Evolutionary conservation across 306 rosid species (phyloP).

Genomic region (Delonix regia): DNA sequence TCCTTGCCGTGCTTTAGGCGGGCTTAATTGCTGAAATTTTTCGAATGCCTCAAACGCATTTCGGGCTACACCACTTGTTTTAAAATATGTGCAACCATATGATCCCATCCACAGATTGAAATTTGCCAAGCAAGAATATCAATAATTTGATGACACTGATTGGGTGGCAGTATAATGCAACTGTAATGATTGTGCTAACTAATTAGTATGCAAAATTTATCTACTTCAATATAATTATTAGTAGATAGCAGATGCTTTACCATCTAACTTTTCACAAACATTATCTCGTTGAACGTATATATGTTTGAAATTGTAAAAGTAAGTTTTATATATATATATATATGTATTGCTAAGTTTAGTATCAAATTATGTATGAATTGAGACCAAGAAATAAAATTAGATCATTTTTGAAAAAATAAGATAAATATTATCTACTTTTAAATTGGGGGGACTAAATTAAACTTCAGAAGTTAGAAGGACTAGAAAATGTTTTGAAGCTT

Average conservation of each 20-base stretch:
- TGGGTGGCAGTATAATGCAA: slow-evolving; percentile 20
- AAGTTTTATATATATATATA: no score
- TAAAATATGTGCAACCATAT: neutral
- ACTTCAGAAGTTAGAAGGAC: no score
- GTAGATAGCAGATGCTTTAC: neutral
- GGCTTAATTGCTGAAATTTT: no score
- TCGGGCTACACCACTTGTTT: neutral
- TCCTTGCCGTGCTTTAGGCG: no score
- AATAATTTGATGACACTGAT: slow-evolving; percentile 16
- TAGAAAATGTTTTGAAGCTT: no score
- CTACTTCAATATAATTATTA: neutral
- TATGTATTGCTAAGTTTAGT: no score
- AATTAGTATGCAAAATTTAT: slow-evolving; percentile 21
- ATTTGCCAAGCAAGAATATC: neutral
- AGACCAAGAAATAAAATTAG: no score
- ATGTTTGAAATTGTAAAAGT: no score
- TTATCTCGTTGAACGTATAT: neutral
- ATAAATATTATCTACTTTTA: no score
- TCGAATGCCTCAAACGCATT: neutral
- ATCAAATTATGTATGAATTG: no score
- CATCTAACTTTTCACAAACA: neutral
- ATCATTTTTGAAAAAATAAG: no score
- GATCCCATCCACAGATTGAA: neutral
- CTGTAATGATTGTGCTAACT: slow-evolving; percentile 16
- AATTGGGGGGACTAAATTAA: no score